Base-by-base conservation (phyloP, 208 protist genomes). In the Porcisia hertigi region DNA sequence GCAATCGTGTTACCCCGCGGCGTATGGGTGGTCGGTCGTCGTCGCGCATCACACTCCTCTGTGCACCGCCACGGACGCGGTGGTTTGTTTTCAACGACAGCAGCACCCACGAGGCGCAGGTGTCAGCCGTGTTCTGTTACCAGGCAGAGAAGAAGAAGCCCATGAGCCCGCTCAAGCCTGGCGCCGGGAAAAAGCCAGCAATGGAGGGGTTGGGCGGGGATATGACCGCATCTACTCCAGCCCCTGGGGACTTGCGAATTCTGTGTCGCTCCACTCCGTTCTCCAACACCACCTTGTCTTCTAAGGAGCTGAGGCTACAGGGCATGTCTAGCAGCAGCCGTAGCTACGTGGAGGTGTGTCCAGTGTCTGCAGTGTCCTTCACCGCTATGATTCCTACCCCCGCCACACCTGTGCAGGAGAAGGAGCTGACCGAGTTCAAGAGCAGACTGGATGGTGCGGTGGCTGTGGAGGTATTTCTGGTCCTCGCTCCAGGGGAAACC, bases 11-110 rank as follows among this genome's bases (percentile, higher is more conserved):
- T 30, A 18, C 16, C 41, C 63, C 73, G 39, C 55, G 30, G 54
- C 80, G 80, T 18, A 52, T 77, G 45, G 75, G 81, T 6, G 75
- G 81, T 6, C 71, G 77, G 66, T 62, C 82, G 69, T 65, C 76
- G 18, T 80, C 76, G 47, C 73, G 77, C 39, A 71, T 80, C 25
- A 73, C 70, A 2, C 60, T 75, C 52, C 43, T 85, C 53, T 70
- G 66, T 43, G 74, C 79, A 62, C 73, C 80, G 4, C 72, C 82
- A 36, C 80, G 70, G 60, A 88, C 80, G 16, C 84, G 77, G 30
- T 88, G 79, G 76, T 80, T 81, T 25, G 81, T 90, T 62, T 91
- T 87, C 81, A 93, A 93, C 77, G 89, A 93, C 77, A 87, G 82
- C 71, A 60, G 59, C 45, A 86, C 67, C 0, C 83, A 87, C 72